Base-by-base conservation (phyloP, 2,329 filamentous ascomycete species). In the Pestalotiopsis sp. region DNA sequence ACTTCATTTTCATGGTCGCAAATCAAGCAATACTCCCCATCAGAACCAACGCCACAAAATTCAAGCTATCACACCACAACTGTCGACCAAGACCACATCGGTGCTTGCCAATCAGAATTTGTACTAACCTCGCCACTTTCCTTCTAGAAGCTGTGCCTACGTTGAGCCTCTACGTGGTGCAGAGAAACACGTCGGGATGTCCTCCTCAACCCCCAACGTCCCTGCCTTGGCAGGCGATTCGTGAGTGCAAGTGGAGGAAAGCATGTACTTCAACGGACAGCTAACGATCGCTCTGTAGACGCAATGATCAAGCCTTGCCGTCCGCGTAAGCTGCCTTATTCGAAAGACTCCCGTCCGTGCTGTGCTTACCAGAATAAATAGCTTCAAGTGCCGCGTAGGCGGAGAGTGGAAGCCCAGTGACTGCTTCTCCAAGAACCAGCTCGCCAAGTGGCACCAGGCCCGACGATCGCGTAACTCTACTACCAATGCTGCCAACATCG, bases 391-490 rank as follows among this genome's bases (percentile, higher is more conserved):
- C 69, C 63, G 67, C 25, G 56, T 71, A 6, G 78, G 75, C 6
- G 74, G 74, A 31, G 73, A 81, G 67, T 80, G 75, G 76, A 76
- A 74, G 45, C 57, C 70, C 1, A 69, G 69, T 5, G 65, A 66
- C 4, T 67, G 76, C 4, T 81, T 77, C 70, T 80, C 79, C 7
- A 71, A 75, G 4, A 76, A 69, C 2, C 75, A 79, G 68, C 72
- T 80, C 0, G 63, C 69, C 3, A 77, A 75, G 25, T 80, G 74
- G 69, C 25, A 69, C 6, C 69, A 70, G n/a, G 61, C 61, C 7
- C 69, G 71, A 41, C 66, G 66, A 49, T 65, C 66, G 6, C 23
- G 14, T 7, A 69, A 72, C 1, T 70, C 71, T 5, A 67, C 61
- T 2, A 68, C 71, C 13, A 75, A 71, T 0, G 71, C 76, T 0